phyloP scores from a whole-genome alignment of 129 eudicot species.

The Artemisia tridentata region DNA sequence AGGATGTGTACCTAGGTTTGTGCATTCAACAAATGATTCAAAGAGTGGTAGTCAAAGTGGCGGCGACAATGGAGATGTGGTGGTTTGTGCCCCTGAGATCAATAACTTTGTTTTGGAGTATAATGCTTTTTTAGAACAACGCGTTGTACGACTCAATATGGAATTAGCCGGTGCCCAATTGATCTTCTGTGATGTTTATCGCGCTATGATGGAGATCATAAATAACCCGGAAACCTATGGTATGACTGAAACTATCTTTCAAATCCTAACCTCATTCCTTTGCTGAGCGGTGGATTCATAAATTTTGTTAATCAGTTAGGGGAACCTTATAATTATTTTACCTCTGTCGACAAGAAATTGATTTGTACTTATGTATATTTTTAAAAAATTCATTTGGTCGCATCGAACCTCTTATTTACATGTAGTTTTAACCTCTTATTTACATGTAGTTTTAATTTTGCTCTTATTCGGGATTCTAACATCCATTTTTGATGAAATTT shows the following conservation, averaged over 20 bases:
- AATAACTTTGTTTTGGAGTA: slow-evolving; percentile 48
- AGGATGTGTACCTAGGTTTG: slow-evolving; percentile 64
- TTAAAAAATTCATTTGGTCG: too few relatives aligned
- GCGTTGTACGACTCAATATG: slow-evolving; percentile 37
- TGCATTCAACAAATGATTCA: slow-evolving; percentile 18
- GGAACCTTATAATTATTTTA: background rate
- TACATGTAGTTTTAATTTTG: background rate
- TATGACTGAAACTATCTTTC: slow-evolving; percentile 21
- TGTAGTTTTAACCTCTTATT: background rate
- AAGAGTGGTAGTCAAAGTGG: slow-evolving; percentile 1
- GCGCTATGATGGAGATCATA: slow-evolving; percentile 58
- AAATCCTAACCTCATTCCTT: background rate
- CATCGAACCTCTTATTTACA: background rate
- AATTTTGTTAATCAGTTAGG: background rate
- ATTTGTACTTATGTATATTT: too few relatives aligned
- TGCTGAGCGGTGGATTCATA: background rate
- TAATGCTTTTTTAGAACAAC: slow-evolving; percentile 48
- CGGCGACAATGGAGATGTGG: background rate
- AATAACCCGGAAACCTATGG: slow-evolving; percentile 50
- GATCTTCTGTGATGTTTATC: slow-evolving; percentile 59
- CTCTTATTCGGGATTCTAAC: background rate
- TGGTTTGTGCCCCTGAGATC: slow-evolving; percentile 46
- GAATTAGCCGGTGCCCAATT: slow-evolving; percentile 50
- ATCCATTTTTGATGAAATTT: background rate
- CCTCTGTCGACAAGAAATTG: background rate